These are phyloP conservation scores for Dichotomocladium elegans DNA, from an alignment of 371 early-diverging fungal genomes.

Conservation along the genomic window DNA sequence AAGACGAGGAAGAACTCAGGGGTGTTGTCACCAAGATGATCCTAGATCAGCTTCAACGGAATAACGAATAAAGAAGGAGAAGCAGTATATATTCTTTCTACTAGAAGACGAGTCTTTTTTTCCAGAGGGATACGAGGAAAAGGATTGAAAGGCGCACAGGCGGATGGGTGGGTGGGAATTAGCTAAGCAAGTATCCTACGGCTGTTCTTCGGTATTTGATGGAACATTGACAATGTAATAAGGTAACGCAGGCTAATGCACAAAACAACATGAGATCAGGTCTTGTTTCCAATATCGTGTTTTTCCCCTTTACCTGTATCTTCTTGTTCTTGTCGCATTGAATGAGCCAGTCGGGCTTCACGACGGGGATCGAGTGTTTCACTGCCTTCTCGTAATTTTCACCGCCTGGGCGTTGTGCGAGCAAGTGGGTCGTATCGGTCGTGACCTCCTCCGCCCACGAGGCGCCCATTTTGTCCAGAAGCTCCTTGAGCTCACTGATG, in stretches of 20 bases:
- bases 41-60: constrained; percentile 27
- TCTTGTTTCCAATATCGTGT: not conserved
- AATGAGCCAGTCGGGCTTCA: constrained; percentile 89
- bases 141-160: too few relatives aligned
- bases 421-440: constrained; percentile 85
- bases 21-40: constrained; percentile 39
- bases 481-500: constrained; percentile 67
- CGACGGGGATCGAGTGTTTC: constrained; percentile 86
- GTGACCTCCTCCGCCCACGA: constrained; percentile 80
- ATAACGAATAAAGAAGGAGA: too few relatives aligned
- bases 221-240: constrained; percentile 45
- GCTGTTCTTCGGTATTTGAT: not conserved
- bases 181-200: too few relatives aligned
- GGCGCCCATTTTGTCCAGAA: constrained; percentile 82
- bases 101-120: too few relatives aligned
- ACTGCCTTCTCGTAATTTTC: constrained; percentile 82
- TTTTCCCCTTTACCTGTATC: constrained; percentile 67
- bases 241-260: constrained; percentile 44
- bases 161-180: too few relatives aligned
- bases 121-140: too few relatives aligned
- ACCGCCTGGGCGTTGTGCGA: constrained; percentile 81
- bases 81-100: too few relatives aligned
- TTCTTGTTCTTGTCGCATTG: constrained; percentile 88
- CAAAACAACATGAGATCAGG: not conserved
- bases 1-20: constrained; percentile 38